Evolutionary conservation across 768 basidiomycete species (phyloP).

Genomic region (Suillus placidus): DNA sequence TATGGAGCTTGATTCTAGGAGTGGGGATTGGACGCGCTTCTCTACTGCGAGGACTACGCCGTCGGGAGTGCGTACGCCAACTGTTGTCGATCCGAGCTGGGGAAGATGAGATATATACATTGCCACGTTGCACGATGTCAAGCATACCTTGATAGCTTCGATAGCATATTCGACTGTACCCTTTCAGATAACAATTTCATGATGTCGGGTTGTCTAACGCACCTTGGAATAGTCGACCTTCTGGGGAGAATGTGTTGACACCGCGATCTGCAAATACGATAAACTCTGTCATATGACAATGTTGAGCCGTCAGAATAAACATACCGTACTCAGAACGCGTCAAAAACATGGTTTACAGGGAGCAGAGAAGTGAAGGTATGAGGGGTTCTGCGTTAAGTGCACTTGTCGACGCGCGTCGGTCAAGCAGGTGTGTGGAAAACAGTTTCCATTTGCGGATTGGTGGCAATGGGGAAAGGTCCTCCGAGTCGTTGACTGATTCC

Average conservation of each 20-base stretch:
- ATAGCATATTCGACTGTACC: constrained; percentile 95
- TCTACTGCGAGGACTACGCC: constrained; percentile 96
- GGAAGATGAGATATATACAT: constrained; percentile 8
- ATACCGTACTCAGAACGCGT: constrained; percentile 94
- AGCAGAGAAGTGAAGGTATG: constrained; percentile 11
- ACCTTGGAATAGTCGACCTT: constrained; percentile 99
- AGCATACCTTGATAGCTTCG: constrained; percentile 90
- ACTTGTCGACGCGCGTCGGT: constrained; percentile 38
- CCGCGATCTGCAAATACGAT: constrained; percentile 71
- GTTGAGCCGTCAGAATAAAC: constrained; percentile 3
- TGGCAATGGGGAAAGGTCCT: too few relatives aligned
- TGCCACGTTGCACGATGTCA: not conserved
- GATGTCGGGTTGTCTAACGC: constrained; percentile 18
- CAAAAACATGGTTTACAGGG: constrained; percentile 67
- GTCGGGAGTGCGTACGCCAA: constrained; percentile 88
- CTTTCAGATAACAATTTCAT: constrained; percentile 19
- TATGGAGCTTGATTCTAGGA: constrained; percentile 93
- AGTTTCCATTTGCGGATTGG: constrained; percentile 23
- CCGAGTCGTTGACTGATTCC: not conserved
- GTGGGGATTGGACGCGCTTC: constrained; percentile 96
- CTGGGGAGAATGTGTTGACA: constrained; percentile 99
- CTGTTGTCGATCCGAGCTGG: constrained; percentile 96
- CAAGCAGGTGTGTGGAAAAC: constrained; percentile 28
- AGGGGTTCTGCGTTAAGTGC: constrained; percentile 30
- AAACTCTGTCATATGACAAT: constrained; percentile 6